Evolutionary conservation across 2,329 filamentous ascomycete genomes (phyloP).

Genomic region (Penicillium sp.): DNA sequence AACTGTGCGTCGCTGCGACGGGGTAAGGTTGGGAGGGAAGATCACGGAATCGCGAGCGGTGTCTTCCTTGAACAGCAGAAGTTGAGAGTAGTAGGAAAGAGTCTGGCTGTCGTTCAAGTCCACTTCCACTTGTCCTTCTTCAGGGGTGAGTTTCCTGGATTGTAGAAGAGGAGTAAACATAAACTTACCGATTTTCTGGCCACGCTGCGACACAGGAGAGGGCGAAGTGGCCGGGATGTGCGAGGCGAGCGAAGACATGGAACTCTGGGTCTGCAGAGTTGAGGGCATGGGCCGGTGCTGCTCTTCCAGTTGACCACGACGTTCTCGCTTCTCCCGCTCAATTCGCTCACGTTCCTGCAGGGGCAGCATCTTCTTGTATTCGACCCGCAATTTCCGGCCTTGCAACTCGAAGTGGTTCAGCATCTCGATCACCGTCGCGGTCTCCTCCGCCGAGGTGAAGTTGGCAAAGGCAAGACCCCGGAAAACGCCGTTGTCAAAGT

Average conservation of each 20-base stretch:
- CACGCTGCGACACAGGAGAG: constrained; percentile 60
- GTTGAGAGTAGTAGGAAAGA: constrained; percentile 82
- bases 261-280: constrained; percentile 73
- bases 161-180: constrained; percentile 12
- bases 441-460: constrained; percentile 93
- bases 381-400: constrained; percentile 87
- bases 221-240: constrained; percentile 61
- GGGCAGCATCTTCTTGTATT: constrained; percentile 99
- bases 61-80: constrained; percentile 83
- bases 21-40: constrained; percentile 74
- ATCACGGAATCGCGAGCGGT: constrained; percentile 71
- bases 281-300: constrained; percentile 73
- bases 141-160: constrained; percentile 7
- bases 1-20: constrained; percentile 80
- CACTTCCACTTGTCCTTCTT: constrained; percentile 52
- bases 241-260: constrained; percentile 72
- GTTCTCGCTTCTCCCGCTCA: constrained; percentile 93
- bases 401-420: constrained; percentile 96
- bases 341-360: constrained; percentile 91
- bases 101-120: constrained; percentile 89
- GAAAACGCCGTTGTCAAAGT: constrained; percentile 98
- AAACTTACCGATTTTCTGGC: constrained; percentile 35
- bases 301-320: constrained; percentile 91
- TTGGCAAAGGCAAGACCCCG: constrained; percentile 94
- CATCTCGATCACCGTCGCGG: constrained; percentile 81